Base-by-base conservation (phyloP, 192 early-diverging fungal genomes). In the Lobosporangium transversale region DNA sequence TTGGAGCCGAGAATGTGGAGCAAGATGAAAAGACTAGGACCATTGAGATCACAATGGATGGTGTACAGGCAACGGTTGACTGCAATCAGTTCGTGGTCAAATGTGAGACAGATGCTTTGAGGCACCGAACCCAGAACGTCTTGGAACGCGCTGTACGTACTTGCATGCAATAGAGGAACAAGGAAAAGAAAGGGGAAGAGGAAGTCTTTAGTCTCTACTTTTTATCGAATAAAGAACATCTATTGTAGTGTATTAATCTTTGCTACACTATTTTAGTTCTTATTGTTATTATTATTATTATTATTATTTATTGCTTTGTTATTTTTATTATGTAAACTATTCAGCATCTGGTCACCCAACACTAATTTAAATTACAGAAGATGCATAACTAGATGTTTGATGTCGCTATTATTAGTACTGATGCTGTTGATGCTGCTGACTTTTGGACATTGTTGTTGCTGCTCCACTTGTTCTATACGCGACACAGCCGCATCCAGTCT, bases 111-210 rank as follows among this genome's bases (percentile, higher is more conserved):
- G 70, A 74, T 44, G 70, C 70, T 0, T 32, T 74, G 42, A 47
- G 70, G 8, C 70, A 74, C 40, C 62, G 70, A 4, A 57, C 70
- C 15, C 70, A 74, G 51, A 74, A 74, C 51, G 70, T 74, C 5
- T 37, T 74, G 27, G 70, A 74, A 57, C 70, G 70, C 49, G 70
- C 70, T 47, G 70, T 74, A 0, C 37, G 70, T 14, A 74, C 70
- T 21, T 74, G 70, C 33, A 37, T 74, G 55, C 62, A 74, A 23
- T 66, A 66, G 49, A 21, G 18, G 23, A 23, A 17, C 49, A 24
- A 3, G 4, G 49, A 50, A 42, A 12, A 42, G 10, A 17, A 12
- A 42, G 17, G 10, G 17, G 9, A 42, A 42, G 17, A 12, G 17
- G 17, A 42, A 42, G 17, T 42, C 9, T 42, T 17, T 12, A 42